phyloP scores from a whole-genome alignment of 768 basidiomycete genomes.

The Candolleomyces efflorescens region DNA sequence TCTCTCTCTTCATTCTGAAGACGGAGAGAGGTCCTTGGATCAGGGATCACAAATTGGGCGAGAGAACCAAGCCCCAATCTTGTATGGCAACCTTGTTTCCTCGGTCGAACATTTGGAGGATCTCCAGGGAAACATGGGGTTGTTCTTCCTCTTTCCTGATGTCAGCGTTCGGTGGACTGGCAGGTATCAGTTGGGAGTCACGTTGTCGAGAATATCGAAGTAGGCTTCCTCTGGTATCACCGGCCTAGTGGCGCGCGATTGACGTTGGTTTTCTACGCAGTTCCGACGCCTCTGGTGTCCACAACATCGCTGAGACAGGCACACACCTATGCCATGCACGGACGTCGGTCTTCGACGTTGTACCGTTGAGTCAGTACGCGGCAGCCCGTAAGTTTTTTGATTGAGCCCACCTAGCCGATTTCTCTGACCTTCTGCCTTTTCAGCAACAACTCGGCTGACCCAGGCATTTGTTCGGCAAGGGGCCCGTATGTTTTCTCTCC shows the following conservation, averaged over 20 bases:
- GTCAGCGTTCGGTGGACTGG: constrained; percentile 81
- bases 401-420: background rate
- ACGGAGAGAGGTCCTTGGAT: constrained; percentile 61
- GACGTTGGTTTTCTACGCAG: constrained; percentile 13
- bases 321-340: constrained; percentile 65
- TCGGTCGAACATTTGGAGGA: constrained; percentile 78
- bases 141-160: constrained; percentile 89
- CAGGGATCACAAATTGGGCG: constrained; percentile 55
- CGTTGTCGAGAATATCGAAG: constrained; percentile 72
- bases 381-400: constrained; percentile 63
- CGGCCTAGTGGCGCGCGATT: background rate
- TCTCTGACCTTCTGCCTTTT: constrained; percentile 6
- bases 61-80: constrained; percentile 48
- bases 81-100: constrained; percentile 85
- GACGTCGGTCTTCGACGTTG: constrained; percentile 76
- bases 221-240: constrained; percentile 30
- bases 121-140: constrained; percentile 72
- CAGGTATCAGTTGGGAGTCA: constrained; percentile 69
- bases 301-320: constrained; percentile 49
- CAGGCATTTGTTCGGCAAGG: constrained; percentile 53
- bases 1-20: constrained; percentile 67
- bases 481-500: constrained; percentile 34
- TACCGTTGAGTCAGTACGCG: constrained; percentile 66
- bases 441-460: constrained; percentile 48
- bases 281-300: constrained; percentile 40